Evolutionary conservation across 371 early-diverging fungal species (phyloP).

Genomic region (Mortierella sp.): DNA sequence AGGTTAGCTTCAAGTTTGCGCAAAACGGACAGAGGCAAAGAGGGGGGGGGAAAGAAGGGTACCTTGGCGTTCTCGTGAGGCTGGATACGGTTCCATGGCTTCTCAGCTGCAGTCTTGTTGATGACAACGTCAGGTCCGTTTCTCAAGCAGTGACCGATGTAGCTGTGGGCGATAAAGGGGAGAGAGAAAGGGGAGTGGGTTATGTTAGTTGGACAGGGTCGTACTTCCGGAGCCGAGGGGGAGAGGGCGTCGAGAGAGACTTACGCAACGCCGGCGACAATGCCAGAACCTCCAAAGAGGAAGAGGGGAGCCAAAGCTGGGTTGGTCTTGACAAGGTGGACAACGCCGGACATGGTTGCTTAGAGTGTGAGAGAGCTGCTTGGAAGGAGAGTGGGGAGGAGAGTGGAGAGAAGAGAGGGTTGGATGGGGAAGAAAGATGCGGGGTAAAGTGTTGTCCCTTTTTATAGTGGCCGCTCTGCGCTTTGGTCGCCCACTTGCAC

Average conservation of each 20-base stretch:
- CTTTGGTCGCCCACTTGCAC: no score
- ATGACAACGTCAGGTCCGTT: slow-evolving; percentile 50
- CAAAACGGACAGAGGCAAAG: neutral
- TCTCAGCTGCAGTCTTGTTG: slow-evolving; percentile 46
- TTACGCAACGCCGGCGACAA: slow-evolving; percentile 51
- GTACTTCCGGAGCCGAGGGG: no score
- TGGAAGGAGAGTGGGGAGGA: neutral
- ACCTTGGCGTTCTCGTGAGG: slow-evolving; percentile 55
- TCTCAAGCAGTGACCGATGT: slow-evolving; percentile 51
- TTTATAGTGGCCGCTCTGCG: no score
- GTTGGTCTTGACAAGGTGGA: slow-evolving; percentile 48
- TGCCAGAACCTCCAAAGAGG: slow-evolving; percentile 46
- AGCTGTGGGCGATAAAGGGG: slow-evolving; percentile 7
- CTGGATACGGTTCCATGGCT: slow-evolving; percentile 55
- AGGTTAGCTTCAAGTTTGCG: neutral
- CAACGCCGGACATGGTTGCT: slow-evolving; percentile 38
- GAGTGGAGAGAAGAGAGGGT: slow-evolving; percentile 5
- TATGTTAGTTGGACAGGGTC: neutral
- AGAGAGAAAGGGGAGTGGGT: neutral
- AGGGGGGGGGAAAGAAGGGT: slow-evolving; percentile 1
- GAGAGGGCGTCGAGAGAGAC: no score
- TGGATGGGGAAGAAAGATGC: slow-evolving; percentile 5
- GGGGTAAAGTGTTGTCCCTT: neutral
- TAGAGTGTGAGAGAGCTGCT: slow-evolving; percentile 1
- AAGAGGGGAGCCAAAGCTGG: slow-evolving; percentile 53